phyloP scores from a whole-genome alignment of 331 rosid genomes.

The Prunus yedoensis region DNA sequence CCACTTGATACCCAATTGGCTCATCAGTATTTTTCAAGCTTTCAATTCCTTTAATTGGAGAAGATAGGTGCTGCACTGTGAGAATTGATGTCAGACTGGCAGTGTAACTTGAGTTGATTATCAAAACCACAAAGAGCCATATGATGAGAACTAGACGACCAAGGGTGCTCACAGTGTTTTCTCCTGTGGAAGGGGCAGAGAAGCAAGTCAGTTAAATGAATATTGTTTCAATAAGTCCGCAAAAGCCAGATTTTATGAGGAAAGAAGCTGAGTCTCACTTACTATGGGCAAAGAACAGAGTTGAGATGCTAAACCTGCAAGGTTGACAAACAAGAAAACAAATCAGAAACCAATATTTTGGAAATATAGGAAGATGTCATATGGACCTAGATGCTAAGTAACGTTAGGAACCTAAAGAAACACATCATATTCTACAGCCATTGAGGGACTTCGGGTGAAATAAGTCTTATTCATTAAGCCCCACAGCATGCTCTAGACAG shows the following conservation, averaged over 20 bases:
- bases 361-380: neutral
- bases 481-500: neutral
- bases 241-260: slow-evolving; percentile 15
- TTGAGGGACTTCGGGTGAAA: neutral
- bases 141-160: slow-evolving; percentile 80
- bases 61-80: slow-evolving; percentile 84
- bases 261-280: slow-evolving; percentile 36
- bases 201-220: slow-evolving; percentile 18
- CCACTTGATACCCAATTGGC: slow-evolving; percentile 83
- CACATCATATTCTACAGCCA: neutral
- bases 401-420: neutral
- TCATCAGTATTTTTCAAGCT: slow-evolving; percentile 58
- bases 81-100: slow-evolving; percentile 98
- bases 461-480: neutral
- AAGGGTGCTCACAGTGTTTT: slow-evolving; percentile 85
- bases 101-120: slow-evolving; percentile 92
- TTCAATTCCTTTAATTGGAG: slow-evolving; percentile 75
- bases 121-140: slow-evolving; percentile 97
- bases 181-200: slow-evolving; percentile 56
- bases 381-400: neutral
- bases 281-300: slow-evolving; percentile 93
- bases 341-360: slow-evolving; percentile 32
- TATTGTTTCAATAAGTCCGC: slow-evolving; percentile 15
- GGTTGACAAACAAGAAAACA: slow-evolving; percentile 31
- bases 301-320: slow-evolving; percentile 51